phyloP scores from a whole-genome alignment of 116 monocot species.

The Trichopus zeylanicus region DNA sequence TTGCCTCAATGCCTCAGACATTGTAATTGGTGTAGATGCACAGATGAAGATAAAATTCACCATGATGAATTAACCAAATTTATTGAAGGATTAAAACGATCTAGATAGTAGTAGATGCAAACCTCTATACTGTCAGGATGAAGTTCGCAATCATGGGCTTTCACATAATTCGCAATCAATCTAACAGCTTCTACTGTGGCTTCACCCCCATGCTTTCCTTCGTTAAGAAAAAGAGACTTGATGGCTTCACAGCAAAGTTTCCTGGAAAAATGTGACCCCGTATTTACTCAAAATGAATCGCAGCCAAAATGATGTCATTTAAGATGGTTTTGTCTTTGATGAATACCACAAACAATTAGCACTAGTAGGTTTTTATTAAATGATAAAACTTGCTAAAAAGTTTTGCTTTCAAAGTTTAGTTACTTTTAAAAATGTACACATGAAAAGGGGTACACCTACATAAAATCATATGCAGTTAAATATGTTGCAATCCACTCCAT shows the following conservation, averaged over 20 bases:
- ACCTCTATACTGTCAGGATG: constrained; percentile 83
- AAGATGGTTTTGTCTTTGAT: background rate
- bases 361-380: background rate
- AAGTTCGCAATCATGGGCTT: constrained; percentile 63
- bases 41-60: background rate
- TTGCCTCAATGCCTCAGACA: too few species aligned
- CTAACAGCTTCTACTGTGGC: constrained; percentile 88
- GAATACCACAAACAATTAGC: background rate
- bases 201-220: constrained; percentile 93
- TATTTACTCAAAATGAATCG: background rate
- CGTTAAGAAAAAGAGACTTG: constrained; percentile 62
- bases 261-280: constrained; percentile 24
- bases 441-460: too few species aligned
- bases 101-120: constrained; percentile 7
- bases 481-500: too few species aligned
- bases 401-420: too few species aligned
- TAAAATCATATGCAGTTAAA: too few species aligned
- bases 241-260: constrained; percentile 69
- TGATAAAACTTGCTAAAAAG: too few species aligned
- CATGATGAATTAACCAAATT: background rate
- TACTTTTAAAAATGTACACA: too few species aligned
- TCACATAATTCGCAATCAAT: constrained; percentile 72
- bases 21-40: too few species aligned
- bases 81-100: background rate
- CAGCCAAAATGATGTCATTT: background rate